A percentile compares a stretch with the other conserved stretches of the same genome.
Evolutionary conservation across 805 yeast genomes (phyloP).

Genomic region (Candida dajiaensis): DNA sequence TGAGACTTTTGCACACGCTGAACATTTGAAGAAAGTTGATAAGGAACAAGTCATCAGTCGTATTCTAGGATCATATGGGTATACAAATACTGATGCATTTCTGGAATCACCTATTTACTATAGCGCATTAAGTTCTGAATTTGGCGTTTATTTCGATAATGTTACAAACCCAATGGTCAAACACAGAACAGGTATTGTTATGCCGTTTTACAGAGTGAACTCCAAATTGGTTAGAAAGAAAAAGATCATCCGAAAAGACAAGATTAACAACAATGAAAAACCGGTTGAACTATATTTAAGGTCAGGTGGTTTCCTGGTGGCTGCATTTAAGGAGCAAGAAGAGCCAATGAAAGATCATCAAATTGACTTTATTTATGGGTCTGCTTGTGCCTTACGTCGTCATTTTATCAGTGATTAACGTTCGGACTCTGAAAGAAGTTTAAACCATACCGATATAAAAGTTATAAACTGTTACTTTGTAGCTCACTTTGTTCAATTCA

Average conservation of each 20-base stretch:
- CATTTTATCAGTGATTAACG: slow-evolving; percentile 24
- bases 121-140: slow-evolving; percentile 42
- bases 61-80: slow-evolving; percentile 39
- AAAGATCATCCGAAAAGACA: slow-evolving; percentile 16
- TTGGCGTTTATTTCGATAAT: slow-evolving; percentile 41
- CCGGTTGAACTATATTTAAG: slow-evolving; percentile 39
- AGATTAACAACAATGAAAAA: slow-evolving; percentile 6
- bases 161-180: slow-evolving; percentile 22
- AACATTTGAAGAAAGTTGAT: slow-evolving; percentile 30
- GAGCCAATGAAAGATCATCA: slow-evolving; percentile 29
- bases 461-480: no score
- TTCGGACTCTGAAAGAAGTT: no score
- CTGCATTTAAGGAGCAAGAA: slow-evolving; percentile 33
- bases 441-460: no score
- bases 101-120: slow-evolving; percentile 33
- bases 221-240: slow-evolving; percentile 39
- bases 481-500: no score
- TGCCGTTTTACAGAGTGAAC: slow-evolving; percentile 44
- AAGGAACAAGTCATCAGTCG: slow-evolving; percentile 39
- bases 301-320: slow-evolving; percentile 48
- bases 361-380: slow-evolving; percentile 40
- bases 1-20: slow-evolving; percentile 36
- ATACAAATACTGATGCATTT: slow-evolving; percentile 14
- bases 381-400: slow-evolving; percentile 42
- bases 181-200: slow-evolving; percentile 43